These are phyloP conservation scores for Dictyophora rubrovolvata DNA, from an alignment of 768 basidiomycete genomes.

Conservation along the genomic window DNA sequence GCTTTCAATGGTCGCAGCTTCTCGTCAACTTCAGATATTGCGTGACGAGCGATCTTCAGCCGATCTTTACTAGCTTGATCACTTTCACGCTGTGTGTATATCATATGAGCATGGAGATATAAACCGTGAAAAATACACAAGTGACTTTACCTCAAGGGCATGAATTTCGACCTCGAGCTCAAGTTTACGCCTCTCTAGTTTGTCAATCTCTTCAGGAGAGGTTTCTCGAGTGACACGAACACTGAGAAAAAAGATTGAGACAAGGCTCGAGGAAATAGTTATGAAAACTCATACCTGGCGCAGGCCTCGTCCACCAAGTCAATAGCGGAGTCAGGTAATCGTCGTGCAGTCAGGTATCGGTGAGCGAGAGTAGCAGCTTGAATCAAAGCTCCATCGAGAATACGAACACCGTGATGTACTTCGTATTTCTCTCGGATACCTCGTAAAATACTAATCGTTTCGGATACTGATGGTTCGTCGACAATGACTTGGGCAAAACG, in stretches of 20 bases:
- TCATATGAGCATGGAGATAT: background rate
- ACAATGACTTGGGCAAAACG: constrained; percentile 90
- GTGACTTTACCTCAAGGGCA: constrained; percentile 48
- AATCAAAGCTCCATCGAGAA: constrained; percentile 81
- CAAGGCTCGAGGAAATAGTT: background rate
- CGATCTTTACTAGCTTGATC: constrained; percentile 82
- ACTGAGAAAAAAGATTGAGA: constrained; percentile 25
- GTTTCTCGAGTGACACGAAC: constrained; percentile 91
- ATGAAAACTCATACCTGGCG: constrained; percentile 47
- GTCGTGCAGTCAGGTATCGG: constrained; percentile 78
- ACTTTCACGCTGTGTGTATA: constrained; percentile 51
- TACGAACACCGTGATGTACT: constrained; percentile 84
- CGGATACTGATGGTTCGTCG: constrained; percentile 81
- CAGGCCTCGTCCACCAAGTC: constrained; percentile 91
- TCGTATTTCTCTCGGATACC: constrained; percentile 93
- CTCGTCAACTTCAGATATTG: constrained; percentile 77
- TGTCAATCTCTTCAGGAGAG: constrained; percentile 87
- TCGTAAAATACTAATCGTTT: constrained; percentile 87
- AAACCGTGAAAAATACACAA: background rate
- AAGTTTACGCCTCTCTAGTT: constrained; percentile 76
- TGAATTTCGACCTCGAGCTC: constrained; percentile 94
- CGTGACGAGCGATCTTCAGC: constrained; percentile 60
- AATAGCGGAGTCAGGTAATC: constrained; percentile 79
- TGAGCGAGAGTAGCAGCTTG: constrained; percentile 85
- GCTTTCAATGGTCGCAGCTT: constrained; percentile 72